Evolutionary conservation across 2,329 filamentous ascomycete genomes (phyloP).

Genomic region (Aspergillus tamarii): DNA sequence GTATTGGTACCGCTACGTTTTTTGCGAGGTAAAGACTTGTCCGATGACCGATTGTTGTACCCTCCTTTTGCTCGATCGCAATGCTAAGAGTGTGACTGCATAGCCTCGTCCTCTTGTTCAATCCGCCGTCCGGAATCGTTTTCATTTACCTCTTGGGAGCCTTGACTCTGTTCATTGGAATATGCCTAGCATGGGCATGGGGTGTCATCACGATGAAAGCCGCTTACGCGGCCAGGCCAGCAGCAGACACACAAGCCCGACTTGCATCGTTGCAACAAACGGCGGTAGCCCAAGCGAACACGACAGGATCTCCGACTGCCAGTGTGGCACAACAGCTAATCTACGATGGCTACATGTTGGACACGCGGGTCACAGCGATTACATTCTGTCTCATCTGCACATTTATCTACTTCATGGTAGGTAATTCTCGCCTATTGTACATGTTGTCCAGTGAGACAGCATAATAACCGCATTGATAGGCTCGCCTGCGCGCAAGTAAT

Average conservation of each 20-base stretch:
- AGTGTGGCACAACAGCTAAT: constrained; percentile 43
- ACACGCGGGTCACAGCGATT: constrained; percentile 47
- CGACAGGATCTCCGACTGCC: constrained; percentile 30
- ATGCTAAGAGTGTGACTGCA: not conserved
- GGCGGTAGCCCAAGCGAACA: constrained; percentile 37
- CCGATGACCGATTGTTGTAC: not conserved
- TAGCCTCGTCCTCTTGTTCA: constrained; percentile 48
- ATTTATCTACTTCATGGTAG: constrained; percentile 49
- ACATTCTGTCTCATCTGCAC: constrained; percentile 44
- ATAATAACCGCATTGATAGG: constrained; percentile 24
- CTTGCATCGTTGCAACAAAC: constrained; percentile 39
- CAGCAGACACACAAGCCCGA: constrained; percentile 40
- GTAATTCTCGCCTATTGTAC: not conserved
- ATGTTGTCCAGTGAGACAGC: too few relatives aligned
- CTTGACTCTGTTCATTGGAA: constrained; percentile 50
- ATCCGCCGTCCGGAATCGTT: constrained; percentile 51
- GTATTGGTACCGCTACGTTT: constrained; percentile 52
- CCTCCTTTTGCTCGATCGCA: not conserved
- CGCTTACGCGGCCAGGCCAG: constrained; percentile 48
- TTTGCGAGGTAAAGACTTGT: constrained; percentile 35
- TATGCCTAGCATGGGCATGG: constrained; percentile 55
- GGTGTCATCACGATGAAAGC: constrained; percentile 55
- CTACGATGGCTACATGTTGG: constrained; percentile 52
- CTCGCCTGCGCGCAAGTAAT: constrained; percentile 50
- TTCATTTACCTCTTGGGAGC: constrained; percentile 50